Evolutionary conservation across 306 rosid genomes (phyloP), one percentile per base, ranked within the genome.

Genomic region (Cicer yamashitae): DNA sequence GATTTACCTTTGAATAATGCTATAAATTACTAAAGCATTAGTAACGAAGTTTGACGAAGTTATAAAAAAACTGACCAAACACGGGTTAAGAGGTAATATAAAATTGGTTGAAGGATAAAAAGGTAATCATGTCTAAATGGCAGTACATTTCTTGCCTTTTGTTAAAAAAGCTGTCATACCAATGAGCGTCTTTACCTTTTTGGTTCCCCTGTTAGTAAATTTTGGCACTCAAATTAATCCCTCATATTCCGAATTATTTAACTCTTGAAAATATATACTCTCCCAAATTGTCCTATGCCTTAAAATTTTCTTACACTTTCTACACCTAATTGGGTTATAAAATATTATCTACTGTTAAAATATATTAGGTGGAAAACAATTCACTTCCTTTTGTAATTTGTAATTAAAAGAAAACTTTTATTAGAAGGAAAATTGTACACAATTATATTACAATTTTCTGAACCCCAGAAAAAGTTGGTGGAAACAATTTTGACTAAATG

Each of bases 391-490:
- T 65, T 40, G 5, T 30, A 30, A 30, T 30, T 30, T 30, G 34
- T 13, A 2, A 56, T 20, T 0, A 53, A 51, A n/a, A 38, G 7
- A 37, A 7, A 62, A 14, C 7, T 22, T 68, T 22, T 43, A 57
- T 13, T 57, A 12, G 37, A 7, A 9, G 70, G 7, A 3, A 8
- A 13, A 13, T 5, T 12, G 6, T 17, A 43, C 60, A 67, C 46
- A 74, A 4, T 48, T 71, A 48, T 20, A 40, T 63, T 73, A 14
- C 41, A 57, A 58, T 58, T 56, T 20, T 17, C 20, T n/a, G 56
- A 50, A 51, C 57, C 57, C 7, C 0, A 5, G 18, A 14, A 51
- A 51, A 14, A 1, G 13, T 57, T 58, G 9, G 41, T 58, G 11
- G 10, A 58, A 25, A 11, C 15, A 60, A 7, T 53, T 53, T 6